Conservation (phyloP, 306 rosid species). For the Cucumis cinereus region DNA sequence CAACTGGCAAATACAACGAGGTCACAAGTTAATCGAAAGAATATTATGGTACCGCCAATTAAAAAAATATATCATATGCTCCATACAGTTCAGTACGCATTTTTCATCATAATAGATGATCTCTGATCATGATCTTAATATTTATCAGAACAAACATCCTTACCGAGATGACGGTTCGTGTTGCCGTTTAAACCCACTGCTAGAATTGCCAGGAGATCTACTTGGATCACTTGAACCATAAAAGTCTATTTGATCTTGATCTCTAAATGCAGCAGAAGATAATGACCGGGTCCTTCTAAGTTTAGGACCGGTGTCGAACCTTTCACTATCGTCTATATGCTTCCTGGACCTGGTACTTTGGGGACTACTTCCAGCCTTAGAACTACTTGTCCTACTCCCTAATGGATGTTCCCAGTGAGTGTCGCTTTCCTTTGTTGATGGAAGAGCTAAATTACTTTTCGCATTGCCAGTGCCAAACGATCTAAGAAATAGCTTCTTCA, state of each 20-base stretch:
- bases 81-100: background rate
- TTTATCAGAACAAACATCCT: constrained; percentile 16
- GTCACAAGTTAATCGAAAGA: constrained; percentile 7
- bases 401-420: constrained; percentile 36
- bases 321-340: constrained; percentile 34
- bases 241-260: constrained; percentile 14
- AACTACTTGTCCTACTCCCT: constrained; percentile 29
- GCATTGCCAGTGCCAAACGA: constrained; percentile 21
- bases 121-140: background rate
- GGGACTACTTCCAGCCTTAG: constrained; percentile 30
- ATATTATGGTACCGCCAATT: background rate
- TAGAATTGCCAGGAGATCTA: constrained; percentile 50
- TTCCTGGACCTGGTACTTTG: constrained; percentile 44
- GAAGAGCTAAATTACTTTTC: constrained; percentile 27
- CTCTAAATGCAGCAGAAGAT: constrained; percentile 58
- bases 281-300: constrained; percentile 85
- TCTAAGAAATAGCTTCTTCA: constrained; percentile 8
- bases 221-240: constrained; percentile 34
- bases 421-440: constrained; percentile 37
- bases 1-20: constrained; percentile 25
- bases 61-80: background rate
- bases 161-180: constrained; percentile 57
- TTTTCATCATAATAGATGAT: background rate
- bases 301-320: constrained; percentile 33
- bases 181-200: constrained; percentile 34